Evolutionary conservation across 177 flowering plant species (phyloP), one percentile per base, ranked within the genome.

Genomic region (Vitis hybrid): DNA sequence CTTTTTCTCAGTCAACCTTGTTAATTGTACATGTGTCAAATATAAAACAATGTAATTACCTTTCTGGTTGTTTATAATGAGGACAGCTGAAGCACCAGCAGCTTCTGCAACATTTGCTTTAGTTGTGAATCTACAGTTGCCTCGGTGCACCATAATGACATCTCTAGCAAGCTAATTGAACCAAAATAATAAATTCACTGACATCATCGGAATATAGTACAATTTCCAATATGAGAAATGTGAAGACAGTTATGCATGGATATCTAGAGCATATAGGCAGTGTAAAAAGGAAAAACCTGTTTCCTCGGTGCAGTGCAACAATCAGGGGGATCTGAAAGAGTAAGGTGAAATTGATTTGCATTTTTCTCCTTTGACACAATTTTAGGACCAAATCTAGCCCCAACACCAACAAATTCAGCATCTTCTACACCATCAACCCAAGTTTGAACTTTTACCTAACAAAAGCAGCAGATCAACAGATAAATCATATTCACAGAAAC

Each of bases 291-390:
- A 57, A 66, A 51, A 75, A 95, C 99, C 95, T 92, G 87, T 55
- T 86, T 85, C 73, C 79, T 89, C 10, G 90, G 96, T 19, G 68
- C 15, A 70, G 78, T 81, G 70, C 99, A 96, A 77, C 93, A 86
- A 87, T 94, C 91, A 27, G 83, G 88, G 76, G 99, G 99, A 52
- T 92, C 89, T 32, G 97, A 77, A 66, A 93, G 73, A 24, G 83
- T 70, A 71, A 96, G 89, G 71, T 49, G 82, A 32, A 79, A 79
- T 24, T 80, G 89, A 75, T 87, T 81, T 51, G 97, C 99, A 80
- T 89, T 85, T 79, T 92, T 96, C 85, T 94, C 99, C 86, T 96
- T 92, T 10, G 98, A 86, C 56, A 87, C 97, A 79, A 96, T 84
- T n/a, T 89, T 79, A 7, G 81, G 80, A 32, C 99, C 98, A 82